Evolutionary conservation across 768 basidiomycete genomes (phyloP), one percentile per base, ranked within the genome.

Genomic region (Suillus placidus): DNA sequence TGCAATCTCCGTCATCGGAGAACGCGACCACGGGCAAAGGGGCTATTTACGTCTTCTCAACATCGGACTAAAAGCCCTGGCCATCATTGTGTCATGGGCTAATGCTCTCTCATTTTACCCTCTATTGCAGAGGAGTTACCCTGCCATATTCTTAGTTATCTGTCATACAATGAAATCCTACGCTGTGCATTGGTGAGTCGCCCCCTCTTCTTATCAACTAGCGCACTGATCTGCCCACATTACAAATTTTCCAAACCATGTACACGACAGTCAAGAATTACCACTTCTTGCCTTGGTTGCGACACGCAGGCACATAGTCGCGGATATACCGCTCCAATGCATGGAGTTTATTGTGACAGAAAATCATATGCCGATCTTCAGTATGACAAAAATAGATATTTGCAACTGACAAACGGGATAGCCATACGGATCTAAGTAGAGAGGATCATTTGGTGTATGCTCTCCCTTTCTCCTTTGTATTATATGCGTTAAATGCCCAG

Each of bases 91-190:
- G 23, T 51, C 14, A 14, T 16, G 13, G 26, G 12, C 26, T 13
- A 6, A 52, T 30, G 7, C 26, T 30, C 26, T 30, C 7, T 26
- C 49, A 51, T 51, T 30, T 97, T 10, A 23, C n/a, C 45, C 10
- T 18, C 42, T 4, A 45, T n/a, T n/a, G 45, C 4, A n/a, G 20
- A 47, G n/a, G 45, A 45, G 43, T 43, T 20, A 7, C 2, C 0
- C 20, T 20, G 43, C 18, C 10, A n/a, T 12, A n/a, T 30, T 26
- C 14, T 51, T 30, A 3, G 6, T 49, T 26, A 26, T 23, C 12
- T 49, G 26, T 13, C 23, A 2, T 26, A 14, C 23, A 3, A 16
- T 51, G 13, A 16, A 26, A 51, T 51, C 23, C 14, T 51, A 7
- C 13, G 13, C 9, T 49, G 23, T 26, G 13, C 13, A 26, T 49